Evolutionary conservation across 768 basidiomycete genomes (phyloP).

Genomic region (Amanita rubescens): DNA sequence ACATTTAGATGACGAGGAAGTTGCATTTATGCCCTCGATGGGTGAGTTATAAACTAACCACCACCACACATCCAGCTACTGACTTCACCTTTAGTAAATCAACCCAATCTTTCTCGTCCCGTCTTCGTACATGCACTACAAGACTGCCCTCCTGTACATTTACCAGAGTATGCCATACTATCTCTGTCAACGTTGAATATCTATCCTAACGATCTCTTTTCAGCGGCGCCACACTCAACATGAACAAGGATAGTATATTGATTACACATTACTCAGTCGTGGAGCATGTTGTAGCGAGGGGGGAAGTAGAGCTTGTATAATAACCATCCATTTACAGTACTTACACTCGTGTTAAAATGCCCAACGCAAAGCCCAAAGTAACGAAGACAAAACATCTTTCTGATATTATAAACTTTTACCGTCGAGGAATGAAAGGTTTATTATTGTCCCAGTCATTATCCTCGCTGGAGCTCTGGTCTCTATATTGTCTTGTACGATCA

Average conservation of each 20-base stretch:
- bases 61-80: slow-evolving; percentile 6
- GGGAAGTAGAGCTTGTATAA: slow-evolving; percentile 72
- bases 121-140: slow-evolving; percentile 78
- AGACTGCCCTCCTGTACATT: slow-evolving; percentile 55
- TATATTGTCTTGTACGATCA: slow-evolving; percentile 19
- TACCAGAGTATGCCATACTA: slow-evolving; percentile 53
- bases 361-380: neutral
- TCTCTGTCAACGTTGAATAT: neutral
- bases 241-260: slow-evolving; percentile 78
- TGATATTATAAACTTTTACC: slow-evolving; percentile 13
- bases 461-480: slow-evolving; percentile 29
- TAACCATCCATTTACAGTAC: neutral
- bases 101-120: slow-evolving; percentile 67
- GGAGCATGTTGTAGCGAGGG: slow-evolving; percentile 63
- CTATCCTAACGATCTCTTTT: neutral
- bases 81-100: slow-evolving; percentile 50
- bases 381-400: slow-evolving; percentile 1
- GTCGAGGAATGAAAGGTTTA: slow-evolving; percentile 34
- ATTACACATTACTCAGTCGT: slow-evolving; percentile 71
- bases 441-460: slow-evolving; percentile 38
- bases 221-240: slow-evolving; percentile 62
- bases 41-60: slow-evolving; percentile 32
- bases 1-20: slow-evolving; percentile 65
- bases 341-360: neutral
- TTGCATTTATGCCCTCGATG: slow-evolving; percentile 66